Conservation (phyloP, 768 basidiomycete species). For the Tricholoma hemisulphureum region DNA sequence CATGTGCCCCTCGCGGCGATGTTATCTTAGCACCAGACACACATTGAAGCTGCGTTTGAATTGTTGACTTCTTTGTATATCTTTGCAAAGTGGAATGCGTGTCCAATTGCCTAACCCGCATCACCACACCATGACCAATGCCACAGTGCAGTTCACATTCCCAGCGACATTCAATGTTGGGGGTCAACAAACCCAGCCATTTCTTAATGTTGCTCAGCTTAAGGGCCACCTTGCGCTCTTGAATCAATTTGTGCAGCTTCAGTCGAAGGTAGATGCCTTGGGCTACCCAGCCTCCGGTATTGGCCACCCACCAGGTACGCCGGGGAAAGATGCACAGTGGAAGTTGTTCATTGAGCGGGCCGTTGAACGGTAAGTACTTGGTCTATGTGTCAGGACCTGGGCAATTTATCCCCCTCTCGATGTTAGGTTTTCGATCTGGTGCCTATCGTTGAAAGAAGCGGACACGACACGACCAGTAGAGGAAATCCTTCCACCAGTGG, state of each 20-base stretch:
- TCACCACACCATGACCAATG: too few species aligned
- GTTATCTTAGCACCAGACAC: too few species aligned
- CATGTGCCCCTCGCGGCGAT: too few species aligned
- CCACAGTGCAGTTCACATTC: neutral
- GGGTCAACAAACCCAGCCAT: neutral
- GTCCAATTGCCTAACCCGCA: too few species aligned
- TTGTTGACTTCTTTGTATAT: too few species aligned
- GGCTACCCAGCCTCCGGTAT: neutral
- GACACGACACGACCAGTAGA: constrained; percentile 1
- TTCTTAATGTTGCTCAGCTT: constrained; percentile 7
- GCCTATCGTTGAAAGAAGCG: constrained; percentile 2
- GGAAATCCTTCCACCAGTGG: constrained; percentile 13
- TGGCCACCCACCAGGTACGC: too few species aligned
- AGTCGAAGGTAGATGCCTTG: neutral
- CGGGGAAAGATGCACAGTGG: too few species aligned
- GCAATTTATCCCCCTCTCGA: neutral
- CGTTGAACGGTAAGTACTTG: constrained; percentile 7
- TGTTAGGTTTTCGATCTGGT: constrained; percentile 14
- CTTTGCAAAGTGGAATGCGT: too few species aligned
- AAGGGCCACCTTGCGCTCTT: constrained; percentile 13
- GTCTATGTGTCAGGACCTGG: neutral
- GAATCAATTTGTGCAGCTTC: constrained; percentile 4
- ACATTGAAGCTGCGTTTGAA: too few species aligned
- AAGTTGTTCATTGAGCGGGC: constrained; percentile 2
- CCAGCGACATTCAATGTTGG: constrained; percentile 10